These are phyloP conservation scores for Neophaeococcomyces aloes DNA, from an alignment of 2,329 filamentous ascomycete species.

Conservation along the genomic window DNA sequence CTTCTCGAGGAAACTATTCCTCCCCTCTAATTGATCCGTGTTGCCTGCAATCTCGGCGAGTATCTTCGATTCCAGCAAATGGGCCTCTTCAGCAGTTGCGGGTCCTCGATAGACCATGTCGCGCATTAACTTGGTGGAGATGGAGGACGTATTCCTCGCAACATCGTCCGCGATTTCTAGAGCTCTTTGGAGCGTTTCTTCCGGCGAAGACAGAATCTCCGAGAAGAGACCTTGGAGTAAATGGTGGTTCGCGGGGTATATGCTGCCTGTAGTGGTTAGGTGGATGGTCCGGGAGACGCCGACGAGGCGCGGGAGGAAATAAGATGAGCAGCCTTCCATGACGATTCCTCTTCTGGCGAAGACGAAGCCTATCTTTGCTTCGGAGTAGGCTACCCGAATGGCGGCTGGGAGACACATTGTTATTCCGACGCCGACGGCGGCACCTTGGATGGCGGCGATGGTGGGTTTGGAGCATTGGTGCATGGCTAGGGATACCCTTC, in stretches of 20 bases:
- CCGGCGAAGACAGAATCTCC: conserved; percentile 48
- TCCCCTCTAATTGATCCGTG: conserved; percentile 57
- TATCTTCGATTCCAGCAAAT: conserved; percentile 50
- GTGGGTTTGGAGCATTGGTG: conserved; percentile 49
- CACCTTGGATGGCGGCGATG: conserved; percentile 50
- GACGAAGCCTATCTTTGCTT: conserved; percentile 61
- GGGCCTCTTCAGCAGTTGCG: conserved; percentile 54
- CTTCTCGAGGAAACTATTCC: conserved; percentile 60
- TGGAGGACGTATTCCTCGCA: conserved; percentile 53
- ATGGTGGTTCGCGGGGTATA: conserved; percentile 42
- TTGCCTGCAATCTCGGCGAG: conserved; percentile 31
- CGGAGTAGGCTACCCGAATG: conserved; percentile 41
- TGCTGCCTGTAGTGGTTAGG: conserved; percentile 54
- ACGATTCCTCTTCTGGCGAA: conserved; percentile 57
- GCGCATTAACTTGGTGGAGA: conserved; percentile 57
- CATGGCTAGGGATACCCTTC: conserved; percentile 45
- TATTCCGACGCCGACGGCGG: conserved; percentile 51
- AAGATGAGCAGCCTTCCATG: conserved; percentile 59
- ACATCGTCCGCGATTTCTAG: conserved; percentile 58
- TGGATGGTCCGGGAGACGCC: conserved; percentile 54
- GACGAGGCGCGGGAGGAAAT: conserved; percentile 58
- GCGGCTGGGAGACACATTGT: conserved; percentile 51
- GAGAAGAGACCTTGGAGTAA: conserved; percentile 55
- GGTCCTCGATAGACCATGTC: conserved; percentile 54
- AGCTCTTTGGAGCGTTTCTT: conserved; percentile 53